A percentile compares a stretch with the other conserved stretches of the same genome.
phyloP scores from a whole-genome alignment of 129 eudicot species.

The Ambrosia trifida region DNA sequence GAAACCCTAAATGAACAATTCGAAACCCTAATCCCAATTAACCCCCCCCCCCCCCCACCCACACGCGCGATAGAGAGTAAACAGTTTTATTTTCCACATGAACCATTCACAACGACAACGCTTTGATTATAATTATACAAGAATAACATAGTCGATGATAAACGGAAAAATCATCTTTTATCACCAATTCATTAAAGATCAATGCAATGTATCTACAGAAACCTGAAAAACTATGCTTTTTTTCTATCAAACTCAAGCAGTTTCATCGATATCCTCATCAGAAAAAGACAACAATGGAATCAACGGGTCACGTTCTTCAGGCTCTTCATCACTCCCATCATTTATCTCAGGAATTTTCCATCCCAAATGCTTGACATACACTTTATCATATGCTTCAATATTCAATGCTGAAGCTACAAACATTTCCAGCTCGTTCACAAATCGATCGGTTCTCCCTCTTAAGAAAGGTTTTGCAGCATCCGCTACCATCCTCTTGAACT shows the following conservation, averaged over 20 bases:
- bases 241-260: conserved; percentile 23
- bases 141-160: not conserved
- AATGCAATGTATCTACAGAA: not conserved
- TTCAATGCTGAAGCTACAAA: conserved; percentile 74
- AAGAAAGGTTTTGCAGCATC: conserved; percentile 69
- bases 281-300: conserved; percentile 53
- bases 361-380: conserved; percentile 61
- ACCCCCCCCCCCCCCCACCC: no score
- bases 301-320: conserved; percentile 36
- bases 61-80: not conserved
- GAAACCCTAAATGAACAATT: no score
- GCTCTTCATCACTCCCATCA: conserved; percentile 36
- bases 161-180: not conserved
- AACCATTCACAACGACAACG: no score
- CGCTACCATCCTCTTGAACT: conserved; percentile 51
- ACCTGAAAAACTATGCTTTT: not conserved
- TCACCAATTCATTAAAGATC: not conserved
- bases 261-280: conserved; percentile 59
- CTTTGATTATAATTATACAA: not conserved
- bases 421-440: conserved; percentile 68
- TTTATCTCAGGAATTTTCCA: conserved; percentile 49
- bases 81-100: no score
- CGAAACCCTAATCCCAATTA: no score
- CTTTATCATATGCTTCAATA: conserved; percentile 72
- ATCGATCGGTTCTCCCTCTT: conserved; percentile 61